Evolutionary conservation across 805 yeast species (phyloP).

Genomic region (Blastobotrys parvus): DNA sequence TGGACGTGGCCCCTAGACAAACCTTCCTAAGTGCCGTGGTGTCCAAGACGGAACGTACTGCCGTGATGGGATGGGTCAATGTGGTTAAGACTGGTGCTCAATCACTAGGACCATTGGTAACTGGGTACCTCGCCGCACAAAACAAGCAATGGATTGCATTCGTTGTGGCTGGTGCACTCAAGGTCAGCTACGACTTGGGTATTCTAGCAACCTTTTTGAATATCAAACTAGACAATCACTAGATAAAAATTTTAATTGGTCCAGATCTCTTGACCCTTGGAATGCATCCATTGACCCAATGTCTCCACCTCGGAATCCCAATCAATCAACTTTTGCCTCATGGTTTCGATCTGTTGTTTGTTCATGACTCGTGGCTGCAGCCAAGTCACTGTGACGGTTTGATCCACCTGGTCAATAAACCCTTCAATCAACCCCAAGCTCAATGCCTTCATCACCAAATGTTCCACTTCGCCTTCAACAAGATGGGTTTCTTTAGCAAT

Average conservation of each 20-base stretch:
- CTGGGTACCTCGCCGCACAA: constrained; percentile 57
- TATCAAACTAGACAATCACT: too few species aligned
- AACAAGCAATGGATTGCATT: constrained; percentile 27
- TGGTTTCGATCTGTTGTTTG: constrained; percentile 63
- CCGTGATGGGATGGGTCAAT: constrained; percentile 77
- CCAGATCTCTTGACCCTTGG: constrained; percentile 59
- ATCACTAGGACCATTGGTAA: constrained; percentile 69
- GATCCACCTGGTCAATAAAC: constrained; percentile 78
- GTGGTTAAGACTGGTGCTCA: constrained; percentile 77
- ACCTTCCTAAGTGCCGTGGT: constrained; percentile 64
- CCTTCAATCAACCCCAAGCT: constrained; percentile 80
- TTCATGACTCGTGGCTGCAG: constrained; percentile 93
- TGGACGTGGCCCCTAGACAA: constrained; percentile 90
- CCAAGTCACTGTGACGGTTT: constrained; percentile 79
- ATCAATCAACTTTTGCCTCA: constrained; percentile 60
- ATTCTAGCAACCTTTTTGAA: constrained; percentile 17
- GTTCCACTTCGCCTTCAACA: constrained; percentile 71
- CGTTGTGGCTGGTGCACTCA: constrained; percentile 27
- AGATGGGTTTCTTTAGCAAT: constrained; percentile 66
- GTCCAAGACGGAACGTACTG: constrained; percentile 54
- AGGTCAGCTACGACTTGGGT: constrained; percentile 29
- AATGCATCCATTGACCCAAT: constrained; percentile 53
- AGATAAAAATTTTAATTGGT: constrained; percentile 25
- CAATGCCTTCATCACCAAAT: constrained; percentile 83
- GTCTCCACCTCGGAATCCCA: constrained; percentile 75